Conservation (phyloP, 768 basidiomycete species). For the Suillus weaverae region DNA sequence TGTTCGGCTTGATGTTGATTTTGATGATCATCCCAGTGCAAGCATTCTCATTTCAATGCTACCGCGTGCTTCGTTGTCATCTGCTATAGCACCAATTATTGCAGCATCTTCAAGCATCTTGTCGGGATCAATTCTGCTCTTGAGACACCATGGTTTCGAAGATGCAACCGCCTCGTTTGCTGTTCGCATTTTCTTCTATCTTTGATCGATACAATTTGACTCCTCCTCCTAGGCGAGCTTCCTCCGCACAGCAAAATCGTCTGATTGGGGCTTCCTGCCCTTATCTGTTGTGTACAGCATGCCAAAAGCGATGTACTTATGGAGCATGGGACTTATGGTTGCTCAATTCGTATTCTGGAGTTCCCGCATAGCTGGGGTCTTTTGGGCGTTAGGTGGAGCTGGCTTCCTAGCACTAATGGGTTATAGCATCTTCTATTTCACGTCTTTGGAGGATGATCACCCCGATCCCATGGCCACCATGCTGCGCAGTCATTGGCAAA, state of each 20-base stretch:
- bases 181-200: conserved; percentile 28
- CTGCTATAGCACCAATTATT: conserved; percentile 7
- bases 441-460: not conserved
- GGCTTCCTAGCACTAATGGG: not conserved
- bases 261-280: conserved; percentile 43
- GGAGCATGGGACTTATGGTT: conserved; percentile 34
- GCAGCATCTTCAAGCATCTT: conserved; percentile 9
- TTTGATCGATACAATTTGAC: not conserved
- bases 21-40: conserved; percentile 33
- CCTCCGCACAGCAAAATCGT: conserved; percentile 31
- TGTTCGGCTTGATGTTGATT: conserved; percentile 26
- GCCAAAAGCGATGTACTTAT: conserved; percentile 49
- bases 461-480: not conserved
- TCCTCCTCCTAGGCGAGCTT: conserved; percentile 18
- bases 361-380: not conserved
- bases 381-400: not conserved
- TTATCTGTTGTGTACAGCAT: conserved; percentile 47
- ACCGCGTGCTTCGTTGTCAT: conserved; percentile 6
- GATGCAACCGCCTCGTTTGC: conserved; percentile 34
- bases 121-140: conserved; percentile 10
- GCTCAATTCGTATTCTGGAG: conserved; percentile 19
- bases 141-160: conserved; percentile 6
- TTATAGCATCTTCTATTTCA: not conserved
- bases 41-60: conserved; percentile 35
- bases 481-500: not conserved